Evolutionary conservation across 305 asterid species (phyloP).

Genomic region (Lippia alba): DNA sequence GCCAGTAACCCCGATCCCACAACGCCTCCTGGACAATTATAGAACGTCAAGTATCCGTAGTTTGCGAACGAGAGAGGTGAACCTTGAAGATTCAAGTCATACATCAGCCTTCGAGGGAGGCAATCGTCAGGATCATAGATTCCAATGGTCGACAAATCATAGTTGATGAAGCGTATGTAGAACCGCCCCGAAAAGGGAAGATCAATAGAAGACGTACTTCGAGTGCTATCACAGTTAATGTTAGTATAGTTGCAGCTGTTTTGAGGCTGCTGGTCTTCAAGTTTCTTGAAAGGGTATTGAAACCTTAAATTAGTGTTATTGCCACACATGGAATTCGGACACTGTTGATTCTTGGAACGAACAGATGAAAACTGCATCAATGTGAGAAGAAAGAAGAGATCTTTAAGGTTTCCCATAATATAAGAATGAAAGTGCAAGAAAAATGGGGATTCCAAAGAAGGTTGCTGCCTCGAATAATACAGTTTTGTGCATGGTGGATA

Average conservation of each 20-base stretch:
- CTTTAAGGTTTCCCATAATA: constrained; percentile 42
- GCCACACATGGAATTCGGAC: constrained; percentile 40
- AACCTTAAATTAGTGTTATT: constrained; percentile 18
- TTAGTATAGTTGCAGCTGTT: constrained; percentile 46
- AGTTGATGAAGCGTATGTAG: constrained; percentile 40
- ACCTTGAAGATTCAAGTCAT: constrained; percentile 33
- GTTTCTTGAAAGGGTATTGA: constrained; percentile 50
- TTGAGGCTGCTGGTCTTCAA: constrained; percentile 12
- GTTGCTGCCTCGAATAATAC: not conserved
- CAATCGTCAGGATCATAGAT: constrained; percentile 51
- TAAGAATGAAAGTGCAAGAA: not conserved
- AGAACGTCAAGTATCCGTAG: constrained; percentile 43
- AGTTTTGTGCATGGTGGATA: constrained; percentile 24
- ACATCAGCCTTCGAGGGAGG: constrained; percentile 42
- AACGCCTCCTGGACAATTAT: constrained; percentile 40
- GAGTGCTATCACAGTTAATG: constrained; percentile 32
- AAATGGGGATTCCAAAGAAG: not conserved
- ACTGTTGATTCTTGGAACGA: constrained; percentile 32
- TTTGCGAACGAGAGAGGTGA: constrained; percentile 40
- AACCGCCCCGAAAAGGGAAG: constrained; percentile 51
- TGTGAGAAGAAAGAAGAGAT: constrained; percentile 24
- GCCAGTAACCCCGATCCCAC: constrained; percentile 23
- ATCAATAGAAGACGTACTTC: constrained; percentile 25
- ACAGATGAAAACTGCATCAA: constrained; percentile 23
- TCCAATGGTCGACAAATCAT: constrained; percentile 30